A percentile compares a stretch with the other conserved stretches of the same genome.
These are phyloP conservation scores for Ascochyta pisi DNA, from an alignment of 2,329 filamentous ascomycete genomes.

Conservation along the genomic window DNA sequence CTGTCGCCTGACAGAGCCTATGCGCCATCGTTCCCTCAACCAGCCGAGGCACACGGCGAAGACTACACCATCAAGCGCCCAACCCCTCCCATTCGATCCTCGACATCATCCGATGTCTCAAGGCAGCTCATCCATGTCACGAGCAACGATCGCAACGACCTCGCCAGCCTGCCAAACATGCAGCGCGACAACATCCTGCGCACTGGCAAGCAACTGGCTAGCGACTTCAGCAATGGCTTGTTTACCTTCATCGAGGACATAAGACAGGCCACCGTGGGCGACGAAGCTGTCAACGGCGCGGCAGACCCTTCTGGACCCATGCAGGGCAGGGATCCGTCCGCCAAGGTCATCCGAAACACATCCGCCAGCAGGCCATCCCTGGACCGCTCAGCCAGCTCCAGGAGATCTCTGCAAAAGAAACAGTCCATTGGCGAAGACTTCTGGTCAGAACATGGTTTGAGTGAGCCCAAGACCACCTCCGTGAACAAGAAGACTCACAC, in stretches of 20 bases:
- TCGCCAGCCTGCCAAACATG: constrained; percentile 38
- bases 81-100: constrained; percentile 25
- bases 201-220: constrained; percentile 76
- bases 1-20: constrained; percentile 68
- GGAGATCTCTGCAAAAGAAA: constrained; percentile 36
- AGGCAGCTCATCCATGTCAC: constrained; percentile 34
- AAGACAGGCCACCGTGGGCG: constrained; percentile 91
- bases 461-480: constrained; percentile 45
- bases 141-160: constrained; percentile 42
- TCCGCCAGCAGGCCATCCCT: constrained; percentile 41
- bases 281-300: constrained; percentile 71
- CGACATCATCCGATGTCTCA: constrained; percentile 44
- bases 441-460: constrained; percentile 53
- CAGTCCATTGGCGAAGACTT: constrained; percentile 52
- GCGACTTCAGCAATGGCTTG: constrained; percentile 86
- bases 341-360: constrained; percentile 36
- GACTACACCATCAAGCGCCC: constrained; percentile 24
- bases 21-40: constrained; percentile 46
- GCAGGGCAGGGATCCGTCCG: constrained; percentile 34
- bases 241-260: constrained; percentile 97
- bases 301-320: constrained; percentile 45
- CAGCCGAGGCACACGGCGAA: constrained; percentile 46
- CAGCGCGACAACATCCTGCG: constrained; percentile 49
- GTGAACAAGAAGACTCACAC: constrained; percentile 50
- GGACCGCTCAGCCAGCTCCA: constrained; percentile 42